phyloP scores from a whole-genome alignment of 2,329 filamentous ascomycete genomes.

The Talaromyces islandicus region DNA sequence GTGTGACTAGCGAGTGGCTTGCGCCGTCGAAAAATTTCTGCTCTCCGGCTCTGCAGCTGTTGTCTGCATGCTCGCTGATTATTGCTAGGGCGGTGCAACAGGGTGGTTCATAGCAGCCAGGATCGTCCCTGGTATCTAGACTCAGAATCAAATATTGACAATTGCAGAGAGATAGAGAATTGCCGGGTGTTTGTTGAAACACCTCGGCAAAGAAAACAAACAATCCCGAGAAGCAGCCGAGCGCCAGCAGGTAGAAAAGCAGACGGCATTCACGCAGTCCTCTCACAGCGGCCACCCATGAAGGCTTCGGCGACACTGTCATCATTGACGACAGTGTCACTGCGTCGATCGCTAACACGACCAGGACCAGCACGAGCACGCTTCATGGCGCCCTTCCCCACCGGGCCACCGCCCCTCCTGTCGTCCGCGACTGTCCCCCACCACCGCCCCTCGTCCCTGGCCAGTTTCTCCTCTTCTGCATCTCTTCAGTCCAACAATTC shows the following conservation, averaged over 20 bases:
- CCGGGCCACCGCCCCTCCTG: neutral
- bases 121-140: neutral
- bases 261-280: too few species aligned
- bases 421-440: slow-evolving; percentile 14
- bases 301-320: neutral
- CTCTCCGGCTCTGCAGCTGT: neutral
- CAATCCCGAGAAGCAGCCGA: neutral
- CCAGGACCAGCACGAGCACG: neutral
- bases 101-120: neutral
- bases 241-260: neutral
- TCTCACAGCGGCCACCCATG: neutral
- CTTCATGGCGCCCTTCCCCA: neutral
- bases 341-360: neutral
- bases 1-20: neutral
- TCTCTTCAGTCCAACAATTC: slow-evolving; percentile 1
- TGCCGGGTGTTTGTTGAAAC: neutral
- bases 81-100: neutral
- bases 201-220: neutral
- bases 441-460: slow-evolving; percentile 20
- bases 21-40: neutral
- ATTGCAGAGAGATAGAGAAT: neutral
- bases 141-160: neutral
- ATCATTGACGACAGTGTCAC: neutral
- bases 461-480: slow-evolving; percentile 14
- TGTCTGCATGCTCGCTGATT: neutral